phyloP scores from a whole-genome alignment of 306 rosid species.

The Chamaecrista fasciculata region DNA sequence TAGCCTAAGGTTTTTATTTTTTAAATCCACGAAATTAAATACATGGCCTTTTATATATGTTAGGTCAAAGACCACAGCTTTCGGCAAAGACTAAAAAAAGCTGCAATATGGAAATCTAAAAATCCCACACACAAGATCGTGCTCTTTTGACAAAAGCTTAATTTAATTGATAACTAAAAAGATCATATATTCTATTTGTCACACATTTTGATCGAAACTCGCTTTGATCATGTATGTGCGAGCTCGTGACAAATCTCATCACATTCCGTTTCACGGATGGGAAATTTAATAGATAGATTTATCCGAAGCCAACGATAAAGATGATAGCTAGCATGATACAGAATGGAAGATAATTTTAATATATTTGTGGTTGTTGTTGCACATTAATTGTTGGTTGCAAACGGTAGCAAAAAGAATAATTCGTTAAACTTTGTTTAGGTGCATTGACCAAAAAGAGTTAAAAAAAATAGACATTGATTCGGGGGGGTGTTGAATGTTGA shows the following conservation, averaged over 20 bases:
- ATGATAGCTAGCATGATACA: no score
- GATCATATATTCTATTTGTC: no score
- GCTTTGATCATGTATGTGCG: no score
- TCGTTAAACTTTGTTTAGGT: neutral
- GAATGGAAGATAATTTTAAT: neutral
- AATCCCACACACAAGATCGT: constrained; percentile 7
- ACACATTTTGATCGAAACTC: no score
- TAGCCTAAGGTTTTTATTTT: neutral
- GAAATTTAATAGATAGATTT: neutral
- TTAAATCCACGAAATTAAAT: neutral
- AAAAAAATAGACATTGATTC: no score
- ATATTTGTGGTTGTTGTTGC: neutral
- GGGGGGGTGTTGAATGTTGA: no score
- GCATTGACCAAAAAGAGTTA: no score
- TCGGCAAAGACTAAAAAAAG: constrained; percentile 32
- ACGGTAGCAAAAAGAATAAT: constrained; percentile 16
- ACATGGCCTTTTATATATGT: neutral
- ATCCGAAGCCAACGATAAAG: neutral
- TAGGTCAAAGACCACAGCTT: constrained; percentile 34
- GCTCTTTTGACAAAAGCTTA: constrained; percentile 13
- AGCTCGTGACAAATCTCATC: constrained; percentile 17
- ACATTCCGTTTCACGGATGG: constrained; percentile 1
- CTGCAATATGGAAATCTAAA: constrained; percentile 22
- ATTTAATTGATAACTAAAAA: neutral
- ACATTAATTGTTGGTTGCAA: neutral